Evolutionary conservation across 441 rosid genomes (phyloP), one percentile per base, ranked within the genome.

Genomic region (Syzygium syzygioides): DNA sequence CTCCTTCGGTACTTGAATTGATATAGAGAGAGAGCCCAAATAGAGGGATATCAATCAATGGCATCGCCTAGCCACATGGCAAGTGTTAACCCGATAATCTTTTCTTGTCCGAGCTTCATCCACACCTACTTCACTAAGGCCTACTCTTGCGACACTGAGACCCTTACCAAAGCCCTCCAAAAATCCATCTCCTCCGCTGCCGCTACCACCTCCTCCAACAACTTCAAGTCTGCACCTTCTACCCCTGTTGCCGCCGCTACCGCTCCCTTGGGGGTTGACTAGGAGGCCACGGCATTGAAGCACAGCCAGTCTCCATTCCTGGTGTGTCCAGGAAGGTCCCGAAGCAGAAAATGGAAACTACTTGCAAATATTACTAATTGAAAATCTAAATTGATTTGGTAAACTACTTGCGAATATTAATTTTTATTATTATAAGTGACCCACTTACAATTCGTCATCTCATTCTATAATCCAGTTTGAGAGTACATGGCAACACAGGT

Each of bases 131-230:
- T 57, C 60, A 57, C 28, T 0, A 0, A 9, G 60, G 60, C 5
- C 14, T 57, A 57, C 25, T 56, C 60, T 56, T 23, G 60, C 2
- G 7, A 60, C 15, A 90, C 87, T 20, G 93, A 96, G 59, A 68
- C 92, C 25, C 64, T 97, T 32, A 91, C 98, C 7, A 94, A 89
- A 91, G 95, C 97, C 17, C 97, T 95, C 20, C 95, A 93, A 76
- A 89, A 90, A 66, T 92, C 98, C 66, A 88, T 95, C 88, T 94
- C 85, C 48, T 50, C 59, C 37, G 28, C 55, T 76, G 9, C 59
- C 86, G 6, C 45, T 76, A 4, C 88, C 66, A 12, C 30, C 66
- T 28, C 66, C 32, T 59, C 66, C 17, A 26, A 59, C 32, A 59
- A 59, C n/a, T 0, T 59, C 15, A 1, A 59, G 9, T 28, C 86